These are phyloP conservation scores for Violaceomyces palustris DNA, from an alignment of 1,284 basidiomycete genomes.

Conservation along the genomic window DNA sequence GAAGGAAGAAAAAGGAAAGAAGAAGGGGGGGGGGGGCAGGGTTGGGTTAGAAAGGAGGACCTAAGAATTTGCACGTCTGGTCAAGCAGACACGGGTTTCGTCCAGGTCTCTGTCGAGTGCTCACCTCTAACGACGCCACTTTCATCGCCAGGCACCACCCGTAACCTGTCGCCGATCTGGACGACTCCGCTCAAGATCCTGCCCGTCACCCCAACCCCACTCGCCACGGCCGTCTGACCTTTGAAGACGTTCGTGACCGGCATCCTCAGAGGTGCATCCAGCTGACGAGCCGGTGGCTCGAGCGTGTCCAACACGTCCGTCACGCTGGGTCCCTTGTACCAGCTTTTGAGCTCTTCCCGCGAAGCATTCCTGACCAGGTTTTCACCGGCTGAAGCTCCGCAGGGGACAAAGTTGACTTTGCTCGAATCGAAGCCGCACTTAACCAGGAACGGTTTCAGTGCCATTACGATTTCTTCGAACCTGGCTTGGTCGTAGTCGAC, in stretches of 20 bases:
- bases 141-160: conserved; percentile 87
- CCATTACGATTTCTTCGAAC: conserved; percentile 75
- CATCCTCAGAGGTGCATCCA: conserved; percentile 72
- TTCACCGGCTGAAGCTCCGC: conserved; percentile 81
- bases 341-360: conserved; percentile 59
- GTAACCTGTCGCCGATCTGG: conserved; percentile 81
- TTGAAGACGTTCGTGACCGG: conserved; percentile 95
- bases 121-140: conserved; percentile 66
- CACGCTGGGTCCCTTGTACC: conserved; percentile 83
- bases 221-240: conserved; percentile 65
- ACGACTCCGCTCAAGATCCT: conserved; percentile 79
- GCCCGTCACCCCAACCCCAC: conserved; percentile 76
- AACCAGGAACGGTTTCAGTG: conserved; percentile 73
- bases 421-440: conserved; percentile 77
- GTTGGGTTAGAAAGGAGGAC: no score
- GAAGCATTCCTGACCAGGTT: conserved; percentile 68
- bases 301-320: conserved; percentile 70
- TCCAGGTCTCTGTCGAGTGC: no score
- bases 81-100: no score
- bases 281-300: conserved; percentile 69
- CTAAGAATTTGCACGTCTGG: no score
- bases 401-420: conserved; percentile 79
- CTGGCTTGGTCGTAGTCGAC: conserved; percentile 68
- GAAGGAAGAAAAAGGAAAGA: background rate
- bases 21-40: no score